Evolutionary conservation across 1,284 basidiomycete species (phyloP).

Genomic region (Tylopilus orsonianus): DNA sequence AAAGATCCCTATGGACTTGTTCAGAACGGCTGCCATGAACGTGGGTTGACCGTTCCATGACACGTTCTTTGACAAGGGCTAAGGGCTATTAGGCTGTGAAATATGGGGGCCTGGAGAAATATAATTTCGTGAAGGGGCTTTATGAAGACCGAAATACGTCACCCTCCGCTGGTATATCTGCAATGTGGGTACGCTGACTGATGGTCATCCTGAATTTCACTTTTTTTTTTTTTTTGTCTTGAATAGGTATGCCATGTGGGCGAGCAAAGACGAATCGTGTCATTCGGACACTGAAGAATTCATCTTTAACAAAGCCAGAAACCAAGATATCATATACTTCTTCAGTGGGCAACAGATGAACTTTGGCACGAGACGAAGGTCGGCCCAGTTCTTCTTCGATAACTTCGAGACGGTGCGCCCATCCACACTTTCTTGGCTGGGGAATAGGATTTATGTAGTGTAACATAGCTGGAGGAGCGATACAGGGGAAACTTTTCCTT

Average conservation of each 20-base stretch:
- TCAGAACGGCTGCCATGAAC: conserved; percentile 49
- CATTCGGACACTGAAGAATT: conserved; percentile 49
- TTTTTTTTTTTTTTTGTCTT: conserved; percentile 1
- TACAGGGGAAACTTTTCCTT: conserved; percentile 71
- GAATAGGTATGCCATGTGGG: conserved; percentile 36
- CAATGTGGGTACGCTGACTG: conserved; percentile 52
- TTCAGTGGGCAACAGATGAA: conserved; percentile 39
- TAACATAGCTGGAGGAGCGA: conserved; percentile 60
- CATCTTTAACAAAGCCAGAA: conserved; percentile 48
- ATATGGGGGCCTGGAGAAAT: conserved; percentile 78
- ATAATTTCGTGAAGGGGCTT: conserved; percentile 70
- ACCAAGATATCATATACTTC: conserved; percentile 54
- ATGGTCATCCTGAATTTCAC: conserved; percentile 2
- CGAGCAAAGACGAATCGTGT: conserved; percentile 36
- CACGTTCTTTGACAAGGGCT: conserved; percentile 7
- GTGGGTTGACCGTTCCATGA: conserved; percentile 36
- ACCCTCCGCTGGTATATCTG: conserved; percentile 59
- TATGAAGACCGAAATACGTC: conserved; percentile 77
- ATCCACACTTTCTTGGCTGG: not conserved
- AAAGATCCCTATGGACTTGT: conserved; percentile 77
- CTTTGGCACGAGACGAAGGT: conserved; percentile 33
- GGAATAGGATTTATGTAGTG: conserved; percentile 20
- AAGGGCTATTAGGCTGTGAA: conserved; percentile 53
- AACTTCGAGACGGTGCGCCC: conserved; percentile 62
- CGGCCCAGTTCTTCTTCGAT: conserved; percentile 48